Evolutionary conservation across 2,329 filamentous ascomycete genomes (phyloP), one percentile per base, ranked within the genome.

Genomic region (Cladophialophora bantiana): DNA sequence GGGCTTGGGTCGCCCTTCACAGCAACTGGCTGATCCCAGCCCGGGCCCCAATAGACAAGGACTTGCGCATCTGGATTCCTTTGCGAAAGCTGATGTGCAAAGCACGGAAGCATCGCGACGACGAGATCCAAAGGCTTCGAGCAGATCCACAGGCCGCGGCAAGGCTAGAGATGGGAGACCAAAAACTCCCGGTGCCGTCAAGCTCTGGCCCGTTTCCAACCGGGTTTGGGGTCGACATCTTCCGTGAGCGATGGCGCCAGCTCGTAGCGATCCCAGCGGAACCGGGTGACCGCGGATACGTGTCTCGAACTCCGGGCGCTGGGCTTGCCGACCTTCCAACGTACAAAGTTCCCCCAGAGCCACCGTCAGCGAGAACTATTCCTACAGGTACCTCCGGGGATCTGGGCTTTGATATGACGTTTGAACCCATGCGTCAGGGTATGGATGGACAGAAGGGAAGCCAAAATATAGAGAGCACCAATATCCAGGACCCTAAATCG

Each of bases 1-100:
- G 83, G 1, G 82, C 80, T 0, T 86, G 84, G 83, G 70, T 77
- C 0, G 80, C 80, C 0, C 75, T 85, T 4, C 80, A 84, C 52
- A 76, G 65, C 55, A 59, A 42, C 52, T 68, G 65, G 64, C 35
- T 67, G 52, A 63, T 68, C 32, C 70, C 80, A 1, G 62, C 70
- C 0, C 72, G 75, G 65, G 72, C 73, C 0, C 68, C 73, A 4
- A 73, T 72, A 64, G 71, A 77, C 61, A 76, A 77, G 62, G 76
- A 75, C 38, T 59, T 72, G n/a, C 74, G 74, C 4, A 73, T 78
- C 13, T 79, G 77, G 76, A 67, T 78, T 38, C 77, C 77, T 0
- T 59, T 78, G n/a, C 72, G 72, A 35, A 77, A 73, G 55, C 54
- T 79, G 48, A 76, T 77, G 72, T 42, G 42, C 7, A 74, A 77